Evolutionary conservation across 2,329 filamentous ascomycete genomes (phyloP).

Genomic region (Raffaelea ambrosiae): DNA sequence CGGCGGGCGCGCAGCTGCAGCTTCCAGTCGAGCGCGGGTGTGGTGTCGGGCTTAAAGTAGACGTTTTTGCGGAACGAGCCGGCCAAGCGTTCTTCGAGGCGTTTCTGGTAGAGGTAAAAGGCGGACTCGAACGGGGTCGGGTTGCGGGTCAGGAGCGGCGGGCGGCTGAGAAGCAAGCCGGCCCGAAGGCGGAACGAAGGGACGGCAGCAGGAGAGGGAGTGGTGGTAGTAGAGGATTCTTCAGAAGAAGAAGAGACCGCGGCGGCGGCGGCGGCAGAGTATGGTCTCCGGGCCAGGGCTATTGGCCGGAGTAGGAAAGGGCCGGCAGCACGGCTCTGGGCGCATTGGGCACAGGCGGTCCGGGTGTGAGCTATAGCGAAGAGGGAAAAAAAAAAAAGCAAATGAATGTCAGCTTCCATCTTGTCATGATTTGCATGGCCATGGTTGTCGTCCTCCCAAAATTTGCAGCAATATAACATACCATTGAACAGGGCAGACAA

Average conservation of each 20-base stretch:
- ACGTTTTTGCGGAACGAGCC: constrained; percentile 84
- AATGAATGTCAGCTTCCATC: constrained; percentile 2
- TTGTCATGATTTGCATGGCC: too few species aligned
- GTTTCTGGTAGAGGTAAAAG: constrained; percentile 95
- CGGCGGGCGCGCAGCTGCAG: constrained; percentile 68
- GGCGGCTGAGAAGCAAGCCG: constrained; percentile 77
- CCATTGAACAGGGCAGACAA: constrained; percentile 40
- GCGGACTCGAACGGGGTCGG: constrained; percentile 84
- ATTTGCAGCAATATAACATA: constrained; percentile 17
- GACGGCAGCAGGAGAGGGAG: constrained; percentile 14
- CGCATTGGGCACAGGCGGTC: constrained; percentile 25
- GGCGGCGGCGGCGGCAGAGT: constrained; percentile 23
- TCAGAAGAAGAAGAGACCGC: constrained; percentile 16
- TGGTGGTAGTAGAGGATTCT: constrained; percentile 21
- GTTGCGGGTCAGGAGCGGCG: constrained; percentile 76
- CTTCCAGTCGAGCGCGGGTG: constrained; percentile 81
- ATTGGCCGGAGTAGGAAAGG: constrained; percentile 1
- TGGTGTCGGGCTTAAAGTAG: constrained; percentile 89
- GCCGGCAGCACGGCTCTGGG: neutral
- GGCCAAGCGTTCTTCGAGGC: constrained; percentile 84
- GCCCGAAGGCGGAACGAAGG: constrained; percentile 41
- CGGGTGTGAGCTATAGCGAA: constrained; percentile 5
- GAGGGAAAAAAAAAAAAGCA: neutral
- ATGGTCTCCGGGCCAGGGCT: constrained; percentile 17
- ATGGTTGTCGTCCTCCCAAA: too few species aligned